Evolutionary conservation across 2,329 filamentous ascomycete species (phyloP).

Genomic region (Xylaria hypoxylon): DNA sequence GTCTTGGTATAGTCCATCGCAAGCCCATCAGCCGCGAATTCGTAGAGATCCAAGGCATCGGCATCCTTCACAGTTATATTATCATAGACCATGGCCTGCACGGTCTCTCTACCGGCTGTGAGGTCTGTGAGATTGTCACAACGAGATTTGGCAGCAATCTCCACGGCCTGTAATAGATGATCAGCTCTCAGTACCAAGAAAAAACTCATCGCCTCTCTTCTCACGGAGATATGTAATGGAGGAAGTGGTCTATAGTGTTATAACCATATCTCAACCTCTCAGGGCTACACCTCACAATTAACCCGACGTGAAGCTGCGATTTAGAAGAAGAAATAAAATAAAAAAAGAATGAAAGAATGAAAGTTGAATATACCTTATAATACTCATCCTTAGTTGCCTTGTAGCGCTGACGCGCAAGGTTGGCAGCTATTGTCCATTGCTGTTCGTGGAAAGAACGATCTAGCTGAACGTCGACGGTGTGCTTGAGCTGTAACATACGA

Average conservation of each 20-base stretch:
- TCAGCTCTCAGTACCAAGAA: slow-evolving; percentile 9
- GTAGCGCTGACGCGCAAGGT: slow-evolving; percentile 64
- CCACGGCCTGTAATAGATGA: slow-evolving; percentile 43
- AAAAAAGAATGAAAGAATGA: neutral
- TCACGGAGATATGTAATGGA: neutral
- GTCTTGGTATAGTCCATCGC: slow-evolving; percentile 59
- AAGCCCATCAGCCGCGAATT: slow-evolving; percentile 62
- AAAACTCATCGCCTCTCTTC: neutral
- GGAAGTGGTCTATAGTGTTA: neutral
- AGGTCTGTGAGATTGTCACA: slow-evolving; percentile 62
- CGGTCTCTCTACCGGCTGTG: slow-evolving; percentile 57
- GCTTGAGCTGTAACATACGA: slow-evolving; percentile 22
- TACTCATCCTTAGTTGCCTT: slow-evolving; percentile 65
- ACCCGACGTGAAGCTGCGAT: neutral
- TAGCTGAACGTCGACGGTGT: slow-evolving; percentile 49
- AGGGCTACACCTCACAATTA: neutral
- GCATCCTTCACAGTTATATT: slow-evolving; percentile 61
- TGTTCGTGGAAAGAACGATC: slow-evolving; percentile 66
- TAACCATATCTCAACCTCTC: neutral
- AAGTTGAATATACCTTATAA: slow-evolving; percentile 59
- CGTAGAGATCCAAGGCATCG: slow-evolving; percentile 65
- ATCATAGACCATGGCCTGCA: slow-evolving; percentile 61
- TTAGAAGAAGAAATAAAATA: slow-evolving; percentile 10
- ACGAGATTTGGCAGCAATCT: slow-evolving; percentile 63
- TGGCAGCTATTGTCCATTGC: slow-evolving; percentile 64